Base-by-base conservation (phyloP, 2,329 filamentous ascomycete species). In the Stachybotrys chartarum region DNA sequence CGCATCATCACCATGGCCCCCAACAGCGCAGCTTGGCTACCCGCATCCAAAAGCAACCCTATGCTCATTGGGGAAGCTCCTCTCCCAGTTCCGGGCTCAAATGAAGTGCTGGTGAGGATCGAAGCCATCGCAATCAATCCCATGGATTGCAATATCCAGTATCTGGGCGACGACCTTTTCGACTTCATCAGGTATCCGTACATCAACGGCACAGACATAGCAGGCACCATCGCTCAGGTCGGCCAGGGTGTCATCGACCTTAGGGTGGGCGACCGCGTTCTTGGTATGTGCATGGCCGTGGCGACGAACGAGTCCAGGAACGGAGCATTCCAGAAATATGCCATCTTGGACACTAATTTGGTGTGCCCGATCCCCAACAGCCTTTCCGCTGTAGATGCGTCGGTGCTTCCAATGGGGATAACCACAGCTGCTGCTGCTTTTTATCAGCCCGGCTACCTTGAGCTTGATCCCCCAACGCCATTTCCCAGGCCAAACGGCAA, bases 1-100 rank as follows among this genome's bases (percentile, higher is more conserved):
- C 24, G 24, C 24, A 24, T 24, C 24, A 24, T 42, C 35, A 52
- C 50, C 10, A 65, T 63, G 59, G 35, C 55, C 52, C 60, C 61
- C 50, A 66, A 66, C 55, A 53, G 61, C 55, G 64, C 63, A 30
- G 63, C 64, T n/a, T 66, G 62, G 59, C 59, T 63, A 42, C 16
- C 35, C 8, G 6, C 16, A 3, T 51, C 51, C 50, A 58, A 62
- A 14, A 56, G 57, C 35, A 55, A 56, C 10, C 59, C 59, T 17
- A 57, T 66, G 7, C 51, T 59, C 44, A 42, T 67, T n/a, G 56
- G 51, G 14, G 58, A 63, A 2, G 64, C 64, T 3, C 61, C 61
- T 31, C 56, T 66, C 57, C 60, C 61, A 0, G 55, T 31, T 11
- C 51, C 63, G 10, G 60, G 59, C 1, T 50, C 58, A 3, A 50